Conservation (phyloP, 2,329 filamentous ascomycete species). For the Hypoxylon sp. region DNA sequence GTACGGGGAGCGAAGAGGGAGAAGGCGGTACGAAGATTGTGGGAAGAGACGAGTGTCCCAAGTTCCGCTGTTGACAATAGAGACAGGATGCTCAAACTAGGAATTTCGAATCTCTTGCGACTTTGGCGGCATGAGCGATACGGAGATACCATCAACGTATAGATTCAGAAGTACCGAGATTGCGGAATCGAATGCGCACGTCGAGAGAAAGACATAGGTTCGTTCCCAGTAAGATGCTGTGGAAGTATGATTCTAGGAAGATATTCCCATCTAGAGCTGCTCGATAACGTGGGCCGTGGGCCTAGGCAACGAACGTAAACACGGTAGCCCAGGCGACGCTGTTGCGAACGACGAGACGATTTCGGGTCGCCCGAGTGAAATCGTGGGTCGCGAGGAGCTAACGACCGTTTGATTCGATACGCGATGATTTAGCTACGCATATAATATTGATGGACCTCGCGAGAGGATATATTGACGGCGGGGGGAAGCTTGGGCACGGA, state of each 20-base stretch:
- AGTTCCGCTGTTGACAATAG: not conserved
- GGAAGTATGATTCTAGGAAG: not conserved
- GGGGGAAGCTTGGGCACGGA: not conserved
- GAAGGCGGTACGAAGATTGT: not conserved
- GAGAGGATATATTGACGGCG: not conserved
- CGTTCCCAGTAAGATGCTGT: not conserved
- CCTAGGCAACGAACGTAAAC: not conserved
- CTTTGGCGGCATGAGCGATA: not conserved
- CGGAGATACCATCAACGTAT: not conserved
- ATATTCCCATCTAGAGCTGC: not conserved
- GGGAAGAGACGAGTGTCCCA: not conserved
- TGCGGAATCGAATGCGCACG: not conserved
- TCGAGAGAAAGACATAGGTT: not conserved
- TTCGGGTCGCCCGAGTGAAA: not conserved
- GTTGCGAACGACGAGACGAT: not conserved
- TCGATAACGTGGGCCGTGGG: not conserved
- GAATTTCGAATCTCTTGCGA: not conserved
- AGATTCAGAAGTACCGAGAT: not conserved
- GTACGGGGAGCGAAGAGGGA: not conserved
- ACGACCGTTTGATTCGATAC: not conserved
- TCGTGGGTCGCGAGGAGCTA: not conserved
- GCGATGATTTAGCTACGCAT: not conserved
- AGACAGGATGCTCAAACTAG: not conserved
- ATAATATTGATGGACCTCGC: not conserved
- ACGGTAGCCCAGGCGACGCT: not conserved